Percentiles rank a stretch among this genome's conserved stretches.
These are phyloP conservation scores for Phragmites australis DNA, from an alignment of 176 grass and related monocot species.

Conservation along the genomic window DNA sequence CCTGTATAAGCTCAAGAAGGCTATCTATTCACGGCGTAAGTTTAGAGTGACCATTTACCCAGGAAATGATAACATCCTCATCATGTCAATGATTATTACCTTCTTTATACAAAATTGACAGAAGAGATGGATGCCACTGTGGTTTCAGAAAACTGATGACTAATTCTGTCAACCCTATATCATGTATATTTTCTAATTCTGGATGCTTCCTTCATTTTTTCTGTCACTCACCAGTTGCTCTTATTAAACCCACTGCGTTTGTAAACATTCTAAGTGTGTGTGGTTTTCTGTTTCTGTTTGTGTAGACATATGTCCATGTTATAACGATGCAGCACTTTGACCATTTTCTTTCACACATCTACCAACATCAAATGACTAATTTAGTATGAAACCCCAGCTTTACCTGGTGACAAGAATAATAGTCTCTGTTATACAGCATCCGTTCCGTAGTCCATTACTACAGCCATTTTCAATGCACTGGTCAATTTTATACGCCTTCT, in stretches of 20 bases:
- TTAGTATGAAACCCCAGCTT: neutral
- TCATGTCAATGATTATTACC: slow-evolving; percentile 68
- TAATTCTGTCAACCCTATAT: neutral
- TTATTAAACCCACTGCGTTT: slow-evolving; percentile 10
- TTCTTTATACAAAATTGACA: slow-evolving; percentile 63
- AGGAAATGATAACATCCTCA: slow-evolving; percentile 74
- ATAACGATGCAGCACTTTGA: neutral
- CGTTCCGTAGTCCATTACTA: neutral
- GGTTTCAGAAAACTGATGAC: slow-evolving; percentile 30
- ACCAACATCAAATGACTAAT: neutral
- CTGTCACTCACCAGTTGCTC: slow-evolving; percentile 6
- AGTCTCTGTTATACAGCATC: neutral
- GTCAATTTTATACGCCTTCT: too few species aligned
- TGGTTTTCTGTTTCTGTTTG: neutral
- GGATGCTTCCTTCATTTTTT: slow-evolving; percentile 13
- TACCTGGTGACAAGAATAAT: neutral
- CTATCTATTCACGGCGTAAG: slow-evolving; percentile 72
- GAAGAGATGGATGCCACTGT: neutral
- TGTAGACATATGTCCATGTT: neutral
- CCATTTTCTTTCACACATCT: neutral
- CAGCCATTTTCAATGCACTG: neutral
- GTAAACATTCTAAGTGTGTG: neutral
- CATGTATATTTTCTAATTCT: slow-evolving; percentile 6
- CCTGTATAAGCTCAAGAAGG: slow-evolving; percentile 81
- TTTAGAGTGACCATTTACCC: slow-evolving; percentile 89